These are phyloP conservation scores for Pseudotsuga menziesii DNA, from an alignment of 75 land plant species.

Conservation along the genomic window DNA sequence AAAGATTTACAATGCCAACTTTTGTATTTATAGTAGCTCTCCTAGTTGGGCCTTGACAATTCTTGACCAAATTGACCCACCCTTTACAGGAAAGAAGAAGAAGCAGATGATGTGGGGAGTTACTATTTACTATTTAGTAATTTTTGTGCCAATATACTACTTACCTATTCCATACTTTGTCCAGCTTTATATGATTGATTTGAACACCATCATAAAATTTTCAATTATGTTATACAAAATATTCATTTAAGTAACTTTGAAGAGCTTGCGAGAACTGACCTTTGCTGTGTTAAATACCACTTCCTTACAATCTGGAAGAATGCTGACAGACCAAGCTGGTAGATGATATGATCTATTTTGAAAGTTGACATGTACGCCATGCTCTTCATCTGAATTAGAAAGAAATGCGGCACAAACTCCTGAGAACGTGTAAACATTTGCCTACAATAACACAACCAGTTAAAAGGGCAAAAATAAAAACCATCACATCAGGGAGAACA, in stretches of 20 bases:
- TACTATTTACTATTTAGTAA: not conserved
- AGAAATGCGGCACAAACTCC: constrained; percentile 75
- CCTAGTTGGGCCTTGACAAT: not conserved
- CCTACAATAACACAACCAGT: constrained; percentile 38
- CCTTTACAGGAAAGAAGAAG: not conserved
- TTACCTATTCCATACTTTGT: not conserved
- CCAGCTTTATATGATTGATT: not conserved
- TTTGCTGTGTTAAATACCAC: constrained; percentile 76
- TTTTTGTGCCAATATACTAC: not conserved
- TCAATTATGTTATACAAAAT: not conserved
- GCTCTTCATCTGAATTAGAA: constrained; percentile 60
- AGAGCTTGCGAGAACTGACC: constrained; percentile 30
- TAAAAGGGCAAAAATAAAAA: constrained; percentile 8
- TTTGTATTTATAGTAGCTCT: too few species aligned
- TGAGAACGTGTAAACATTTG: constrained; percentile 38
- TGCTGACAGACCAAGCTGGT: constrained; percentile 94
- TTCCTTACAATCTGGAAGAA: constrained; percentile 84
- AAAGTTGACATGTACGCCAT: constrained; percentile 37
- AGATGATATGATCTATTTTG: constrained; percentile 51
- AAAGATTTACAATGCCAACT: too few species aligned
- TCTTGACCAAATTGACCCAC: not conserved
- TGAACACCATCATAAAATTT: not conserved
- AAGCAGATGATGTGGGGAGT: not conserved
- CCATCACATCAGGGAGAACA: not conserved
- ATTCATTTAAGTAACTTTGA: not conserved